phyloP scores from a whole-genome alignment of 108 stramenopile species.

The Hondaea fermentalgiana region DNA sequence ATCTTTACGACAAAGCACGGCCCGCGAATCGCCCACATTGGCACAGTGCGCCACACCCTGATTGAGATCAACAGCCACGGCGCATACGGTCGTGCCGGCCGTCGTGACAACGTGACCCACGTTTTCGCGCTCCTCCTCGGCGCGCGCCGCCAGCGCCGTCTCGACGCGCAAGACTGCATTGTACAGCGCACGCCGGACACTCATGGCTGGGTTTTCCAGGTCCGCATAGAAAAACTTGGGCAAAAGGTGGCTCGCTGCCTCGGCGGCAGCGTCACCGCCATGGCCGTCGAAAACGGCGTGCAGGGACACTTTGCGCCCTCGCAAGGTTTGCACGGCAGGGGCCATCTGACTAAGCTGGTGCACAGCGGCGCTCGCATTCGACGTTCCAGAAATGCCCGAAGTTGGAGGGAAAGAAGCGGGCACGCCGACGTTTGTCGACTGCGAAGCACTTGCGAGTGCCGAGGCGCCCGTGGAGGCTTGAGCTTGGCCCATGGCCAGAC shows the following conservation, averaged over 20 bases:
- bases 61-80: not conserved
- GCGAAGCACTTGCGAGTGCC: too few species aligned
- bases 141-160: not conserved
- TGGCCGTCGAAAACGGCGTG: constrained; percentile 13
- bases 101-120: not conserved
- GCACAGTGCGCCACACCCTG: not conserved
- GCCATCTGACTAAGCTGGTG: not conserved
- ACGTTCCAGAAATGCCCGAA: too few species aligned
- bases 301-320: not conserved
- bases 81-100: not conserved
- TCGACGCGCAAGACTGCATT: not conserved
- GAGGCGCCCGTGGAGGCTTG: too few species aligned
- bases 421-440: too few species aligned
- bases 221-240: not conserved
- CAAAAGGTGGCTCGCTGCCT: not conserved
- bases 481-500: too few species aligned
- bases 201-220: not conserved
- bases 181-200: not conserved
- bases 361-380: too few species aligned
- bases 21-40: constrained; percentile 6
- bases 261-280: not conserved
- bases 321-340: not conserved
- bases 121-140: not conserved
- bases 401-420: too few species aligned
- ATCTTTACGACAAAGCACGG: not conserved